phyloP scores from a whole-genome alignment of 1,284 basidiomycete genomes.

The Gymnopus androsaceus region DNA sequence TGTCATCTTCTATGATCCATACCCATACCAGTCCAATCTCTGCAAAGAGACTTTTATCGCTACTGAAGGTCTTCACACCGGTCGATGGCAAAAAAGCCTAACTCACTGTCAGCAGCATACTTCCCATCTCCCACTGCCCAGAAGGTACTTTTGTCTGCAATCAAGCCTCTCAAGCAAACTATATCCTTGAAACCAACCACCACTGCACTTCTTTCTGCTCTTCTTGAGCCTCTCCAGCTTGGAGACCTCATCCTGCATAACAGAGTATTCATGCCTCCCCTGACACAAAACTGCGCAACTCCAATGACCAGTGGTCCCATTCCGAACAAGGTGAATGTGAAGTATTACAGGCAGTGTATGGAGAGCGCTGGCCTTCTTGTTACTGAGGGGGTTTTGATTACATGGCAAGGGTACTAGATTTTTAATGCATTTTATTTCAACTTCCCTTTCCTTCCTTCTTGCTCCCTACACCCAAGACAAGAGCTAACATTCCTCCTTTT shows the following conservation, averaged over 20 bases:
- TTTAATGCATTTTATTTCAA: neutral
- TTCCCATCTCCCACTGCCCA: conserved; percentile 90
- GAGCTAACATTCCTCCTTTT: too few species aligned
- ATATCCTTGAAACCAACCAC: too few species aligned
- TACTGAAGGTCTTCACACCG: conserved; percentile 97
- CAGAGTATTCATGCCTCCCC: conserved; percentile 36
- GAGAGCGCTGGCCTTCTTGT: conserved; percentile 45
- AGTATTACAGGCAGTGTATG: conserved; percentile 48
- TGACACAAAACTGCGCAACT: conserved; percentile 36
- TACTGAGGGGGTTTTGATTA: conserved; percentile 43
- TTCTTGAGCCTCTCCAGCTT: conserved; percentile 37
- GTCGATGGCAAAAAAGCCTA: conserved; percentile 98
- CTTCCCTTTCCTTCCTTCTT: too few species aligned
- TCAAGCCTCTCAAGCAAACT: too few species aligned
- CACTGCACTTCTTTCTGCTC: too few species aligned
- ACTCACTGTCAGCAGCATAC: conserved; percentile 94
- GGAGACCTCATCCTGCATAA: conserved; percentile 35
- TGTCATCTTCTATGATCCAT: conserved; percentile 98
- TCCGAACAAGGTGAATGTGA: conserved; percentile 39
- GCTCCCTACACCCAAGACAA: too few species aligned
- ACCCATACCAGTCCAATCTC: conserved; percentile 99
- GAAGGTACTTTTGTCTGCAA: conserved; percentile 99
- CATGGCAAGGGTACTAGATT: conserved; percentile 40
- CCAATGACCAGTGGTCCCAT: conserved; percentile 29
- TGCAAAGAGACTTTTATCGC: conserved; percentile 98